Evolutionary conservation across 352 stramenopile species (phyloP).

Genomic region (Plasmopara muralis): DNA sequence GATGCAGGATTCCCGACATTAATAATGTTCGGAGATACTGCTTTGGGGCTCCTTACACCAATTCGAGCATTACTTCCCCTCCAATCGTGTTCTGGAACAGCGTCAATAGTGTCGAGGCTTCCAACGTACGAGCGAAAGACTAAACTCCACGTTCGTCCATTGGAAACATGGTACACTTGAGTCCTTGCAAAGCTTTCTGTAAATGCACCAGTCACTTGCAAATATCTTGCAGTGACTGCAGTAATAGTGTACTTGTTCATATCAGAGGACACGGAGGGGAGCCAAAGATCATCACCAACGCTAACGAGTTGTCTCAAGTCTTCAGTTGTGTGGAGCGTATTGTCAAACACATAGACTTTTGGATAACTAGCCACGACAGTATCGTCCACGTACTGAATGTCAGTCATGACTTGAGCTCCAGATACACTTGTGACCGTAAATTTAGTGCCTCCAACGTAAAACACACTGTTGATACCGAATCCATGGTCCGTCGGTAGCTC

Average conservation of each 20-base stretch:
- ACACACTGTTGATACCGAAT: constrained; percentile 17
- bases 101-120: constrained; percentile 49
- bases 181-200: constrained; percentile 29
- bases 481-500: constrained; percentile 42
- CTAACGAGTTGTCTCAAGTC: constrained; percentile 34
- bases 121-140: constrained; percentile 63
- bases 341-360: constrained; percentile 43
- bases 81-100: constrained; percentile 51
- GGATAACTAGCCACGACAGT: constrained; percentile 26
- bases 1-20: constrained; percentile 46
- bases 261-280: constrained; percentile 31
- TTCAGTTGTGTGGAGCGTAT: constrained; percentile 53
- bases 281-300: constrained; percentile 46
- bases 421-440: constrained; percentile 31
- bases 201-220: constrained; percentile 50
- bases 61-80: constrained; percentile 48
- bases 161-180: constrained; percentile 28
- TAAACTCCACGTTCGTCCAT: constrained; percentile 55
- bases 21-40: constrained; percentile 34
- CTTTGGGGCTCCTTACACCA: constrained; percentile 31
- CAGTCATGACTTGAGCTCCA: constrained; percentile 28
- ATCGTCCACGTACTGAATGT: constrained; percentile 27
- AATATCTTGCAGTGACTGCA: constrained; percentile 21
- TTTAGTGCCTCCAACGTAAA: constrained; percentile 34
- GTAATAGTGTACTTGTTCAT: constrained; percentile 45